Percentiles rank a stretch among this genome's conserved stretches.
Conservation (phyloP, 805 yeast genomes). For the Ogataea pignaliae region DNA sequence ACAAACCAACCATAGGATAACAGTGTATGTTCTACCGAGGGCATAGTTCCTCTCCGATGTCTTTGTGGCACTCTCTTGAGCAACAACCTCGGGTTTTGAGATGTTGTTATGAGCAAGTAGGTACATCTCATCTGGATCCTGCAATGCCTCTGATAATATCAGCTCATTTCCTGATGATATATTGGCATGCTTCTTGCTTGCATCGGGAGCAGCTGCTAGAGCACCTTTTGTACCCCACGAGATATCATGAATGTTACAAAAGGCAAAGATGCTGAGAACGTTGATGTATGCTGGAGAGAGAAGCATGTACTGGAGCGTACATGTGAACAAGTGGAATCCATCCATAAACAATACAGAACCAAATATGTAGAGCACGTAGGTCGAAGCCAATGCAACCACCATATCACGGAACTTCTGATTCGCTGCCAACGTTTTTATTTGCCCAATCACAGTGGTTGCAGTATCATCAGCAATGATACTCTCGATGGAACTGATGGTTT, state of each 20-base stretch:
- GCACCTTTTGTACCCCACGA: conserved; percentile 98
- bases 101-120: conserved; percentile 21
- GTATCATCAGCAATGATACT: conserved; percentile 34
- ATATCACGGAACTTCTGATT: conserved; percentile 77
- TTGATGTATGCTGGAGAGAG: conserved; percentile 86
- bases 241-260: conserved; percentile 90
- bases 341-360: conserved; percentile 79
- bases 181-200: conserved; percentile 57
- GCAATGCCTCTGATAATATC: conserved; percentile 26
- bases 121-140: conserved; percentile 28
- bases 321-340: conserved; percentile 86
- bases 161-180: conserved; percentile 15
- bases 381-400: conserved; percentile 75
- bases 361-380: conserved; percentile 71
- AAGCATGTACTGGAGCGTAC: conserved; percentile 75
- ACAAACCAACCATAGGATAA: conserved; percentile 79
- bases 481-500: conserved; percentile 54
- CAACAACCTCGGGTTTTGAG: conserved; percentile 39
- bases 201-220: conserved; percentile 44
- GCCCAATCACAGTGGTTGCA: conserved; percentile 33
- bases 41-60: conserved; percentile 69
- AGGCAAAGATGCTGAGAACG: conserved; percentile 86
- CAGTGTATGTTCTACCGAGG: conserved; percentile 81
- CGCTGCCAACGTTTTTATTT: conserved; percentile 40
- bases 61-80: conserved; percentile 33